Evolutionary conservation across 768 basidiomycete genomes (phyloP).

Genomic region (Leucocoprinus leucothites): DNA sequence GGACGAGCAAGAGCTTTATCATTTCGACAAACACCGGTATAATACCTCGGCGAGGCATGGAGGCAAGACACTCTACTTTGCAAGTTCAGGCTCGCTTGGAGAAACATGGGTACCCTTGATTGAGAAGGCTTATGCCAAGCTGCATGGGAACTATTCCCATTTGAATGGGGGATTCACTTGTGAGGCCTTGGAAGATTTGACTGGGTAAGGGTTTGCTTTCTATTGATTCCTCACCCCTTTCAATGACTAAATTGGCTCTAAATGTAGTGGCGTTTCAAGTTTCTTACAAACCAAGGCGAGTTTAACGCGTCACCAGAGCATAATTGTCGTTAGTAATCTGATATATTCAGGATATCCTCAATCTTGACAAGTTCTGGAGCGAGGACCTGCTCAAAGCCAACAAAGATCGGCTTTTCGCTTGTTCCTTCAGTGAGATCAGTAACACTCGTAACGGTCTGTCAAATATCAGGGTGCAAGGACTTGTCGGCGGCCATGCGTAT

Average conservation of each 20-base stretch:
- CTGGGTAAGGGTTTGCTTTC: conserved; percentile 36
- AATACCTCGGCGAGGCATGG: conserved; percentile 44
- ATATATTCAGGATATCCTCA: conserved; percentile 39
- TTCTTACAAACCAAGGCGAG: conserved; percentile 37
- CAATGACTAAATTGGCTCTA: not conserved
- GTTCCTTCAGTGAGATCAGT: conserved; percentile 39
- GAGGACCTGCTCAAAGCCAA: conserved; percentile 50
- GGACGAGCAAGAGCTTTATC: conserved; percentile 43
- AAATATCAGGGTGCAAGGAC: conserved; percentile 30
- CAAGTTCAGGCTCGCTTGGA: conserved; percentile 41
- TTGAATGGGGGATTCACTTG: conserved; percentile 33
- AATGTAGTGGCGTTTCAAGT: conserved; percentile 39
- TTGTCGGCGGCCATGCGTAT: conserved; percentile 43
- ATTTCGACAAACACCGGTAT: conserved; percentile 46
- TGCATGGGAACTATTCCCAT: conserved; percentile 44
- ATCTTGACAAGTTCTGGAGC: conserved; percentile 48
- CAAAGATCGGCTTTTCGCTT: conserved; percentile 51
- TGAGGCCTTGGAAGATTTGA: conserved; percentile 55
- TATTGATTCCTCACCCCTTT: not conserved
- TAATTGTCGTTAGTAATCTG: not conserved
- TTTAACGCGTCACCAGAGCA: not conserved
- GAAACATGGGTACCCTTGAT: conserved; percentile 59
- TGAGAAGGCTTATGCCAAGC: conserved; percentile 58
- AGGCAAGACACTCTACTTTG: conserved; percentile 48
- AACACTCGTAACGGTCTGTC: conserved; percentile 27